A percentile compares a stretch with the other conserved stretches of the same genome.
Evolutionary conservation across 2,329 filamentous ascomycete species (phyloP).

Genomic region (Bipolaris oryzae): DNA sequence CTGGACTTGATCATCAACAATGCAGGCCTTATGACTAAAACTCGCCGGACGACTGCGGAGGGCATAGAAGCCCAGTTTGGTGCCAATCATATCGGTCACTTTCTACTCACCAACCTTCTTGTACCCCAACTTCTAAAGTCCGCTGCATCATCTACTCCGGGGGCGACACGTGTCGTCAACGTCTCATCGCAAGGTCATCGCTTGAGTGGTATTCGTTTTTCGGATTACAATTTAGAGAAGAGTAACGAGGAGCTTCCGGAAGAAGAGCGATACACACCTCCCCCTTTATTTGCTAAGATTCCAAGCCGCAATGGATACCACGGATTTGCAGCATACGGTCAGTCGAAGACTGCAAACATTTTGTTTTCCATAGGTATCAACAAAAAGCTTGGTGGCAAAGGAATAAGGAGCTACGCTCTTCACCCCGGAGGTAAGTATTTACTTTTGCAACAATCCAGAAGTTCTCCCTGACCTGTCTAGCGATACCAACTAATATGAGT

Average conservation of each 20-base stretch:
- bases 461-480: conserved; percentile 17
- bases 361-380: conserved; percentile 38
- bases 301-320: conserved; percentile 29
- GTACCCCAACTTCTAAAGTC: conserved; percentile 46
- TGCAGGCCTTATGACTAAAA: conserved; percentile 49
- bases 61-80: conserved; percentile 58
- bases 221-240: conserved; percentile 52
- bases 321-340: conserved; percentile 39
- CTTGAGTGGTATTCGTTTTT: conserved; percentile 47
- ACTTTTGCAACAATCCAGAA: not conserved
- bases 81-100: conserved; percentile 57
- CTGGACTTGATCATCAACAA: conserved; percentile 56
- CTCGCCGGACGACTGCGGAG: conserved; percentile 45
- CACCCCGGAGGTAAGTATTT: conserved; percentile 41
- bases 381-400: conserved; percentile 23
- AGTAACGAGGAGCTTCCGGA: conserved; percentile 27
- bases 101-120: conserved; percentile 53
- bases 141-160: conserved; percentile 40
- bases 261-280: conserved; percentile 30
- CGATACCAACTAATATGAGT: conserved; percentile 39
- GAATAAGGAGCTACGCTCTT: conserved; percentile 38
- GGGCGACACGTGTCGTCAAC: conserved; percentile 36
- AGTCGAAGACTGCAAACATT: conserved; percentile 42
- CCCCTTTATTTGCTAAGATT: conserved; percentile 24
- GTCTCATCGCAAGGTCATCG: conserved; percentile 39